Conservation (phyloP, 306 rosid genomes). For the Cicer bijugum region DNA sequence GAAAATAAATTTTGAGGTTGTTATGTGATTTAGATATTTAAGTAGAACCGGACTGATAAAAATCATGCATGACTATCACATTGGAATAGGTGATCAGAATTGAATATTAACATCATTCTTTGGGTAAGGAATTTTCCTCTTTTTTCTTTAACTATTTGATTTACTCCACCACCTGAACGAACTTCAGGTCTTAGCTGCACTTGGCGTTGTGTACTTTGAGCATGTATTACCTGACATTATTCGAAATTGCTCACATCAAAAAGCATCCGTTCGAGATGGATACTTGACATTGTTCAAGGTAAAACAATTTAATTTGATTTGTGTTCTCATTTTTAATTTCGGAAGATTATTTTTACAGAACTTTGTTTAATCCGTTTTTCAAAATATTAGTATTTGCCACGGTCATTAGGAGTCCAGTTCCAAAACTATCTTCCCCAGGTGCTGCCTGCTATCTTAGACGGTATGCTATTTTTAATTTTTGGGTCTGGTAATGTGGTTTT, state of each 20-base stretch:
- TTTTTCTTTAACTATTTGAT: constrained; percentile 36
- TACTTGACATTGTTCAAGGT: constrained; percentile 95
- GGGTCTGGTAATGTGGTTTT: not conserved
- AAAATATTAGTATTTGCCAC: constrained; percentile 75
- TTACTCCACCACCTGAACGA: constrained; percentile 6
- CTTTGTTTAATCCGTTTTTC: constrained; percentile 36
- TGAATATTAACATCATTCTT: constrained; percentile 12
- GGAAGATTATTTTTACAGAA: constrained; percentile 12
- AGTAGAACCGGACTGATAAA: not conserved
- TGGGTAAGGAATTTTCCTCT: not conserved
- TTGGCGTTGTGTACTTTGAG: constrained; percentile 84
- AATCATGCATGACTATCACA: constrained; percentile 11
- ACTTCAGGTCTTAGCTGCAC: constrained; percentile 88
- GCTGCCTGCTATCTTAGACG: constrained; percentile 94
- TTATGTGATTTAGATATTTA: no score
- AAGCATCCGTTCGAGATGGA: constrained; percentile 95
- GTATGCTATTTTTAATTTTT: constrained; percentile 47
- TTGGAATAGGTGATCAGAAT: not conserved
- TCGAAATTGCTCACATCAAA: constrained; percentile 90
- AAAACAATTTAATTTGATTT: constrained; percentile 31
- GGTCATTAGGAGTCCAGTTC: constrained; percentile 88
- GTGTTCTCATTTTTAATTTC: not conserved
- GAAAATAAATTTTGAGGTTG: not conserved
- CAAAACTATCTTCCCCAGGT: constrained; percentile 92
- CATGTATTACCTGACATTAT: constrained; percentile 90